These are phyloP conservation scores for Tilletia walkeri DNA, from an alignment of 1,284 basidiomycete species.

Conservation along the genomic window DNA sequence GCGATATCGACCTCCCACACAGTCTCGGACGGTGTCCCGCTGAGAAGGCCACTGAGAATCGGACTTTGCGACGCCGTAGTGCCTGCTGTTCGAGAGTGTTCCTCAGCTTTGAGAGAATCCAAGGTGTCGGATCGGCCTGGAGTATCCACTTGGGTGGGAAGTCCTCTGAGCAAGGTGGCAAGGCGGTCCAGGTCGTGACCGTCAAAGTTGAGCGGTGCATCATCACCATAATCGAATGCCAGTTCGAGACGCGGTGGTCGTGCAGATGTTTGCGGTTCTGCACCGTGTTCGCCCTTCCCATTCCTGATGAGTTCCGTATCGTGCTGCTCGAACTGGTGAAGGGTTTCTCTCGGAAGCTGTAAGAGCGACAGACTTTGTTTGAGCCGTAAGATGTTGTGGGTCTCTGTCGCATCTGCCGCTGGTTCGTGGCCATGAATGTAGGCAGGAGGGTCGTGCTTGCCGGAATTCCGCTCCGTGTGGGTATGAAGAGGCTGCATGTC, in stretches of 20 bases:
- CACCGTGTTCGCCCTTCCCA: not conserved
- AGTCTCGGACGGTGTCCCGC: not conserved
- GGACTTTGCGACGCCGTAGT: not conserved
- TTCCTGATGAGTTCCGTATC: not conserved
- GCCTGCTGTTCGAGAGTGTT: too few species aligned
- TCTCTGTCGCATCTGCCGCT: too few species aligned
- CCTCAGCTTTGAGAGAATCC: too few species aligned
- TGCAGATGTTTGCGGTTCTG: not conserved
- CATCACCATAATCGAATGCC: not conserved
- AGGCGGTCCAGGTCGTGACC: not conserved
- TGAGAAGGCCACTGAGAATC: not conserved
- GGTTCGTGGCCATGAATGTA: too few species aligned
- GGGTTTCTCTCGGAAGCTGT: not conserved
- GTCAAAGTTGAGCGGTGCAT: constrained; percentile 5
- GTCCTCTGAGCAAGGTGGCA: not conserved
- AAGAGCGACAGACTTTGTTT: not conserved
- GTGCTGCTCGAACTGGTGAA: not conserved
- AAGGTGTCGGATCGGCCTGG: too few species aligned
- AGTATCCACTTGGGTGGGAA: not conserved
- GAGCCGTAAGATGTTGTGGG: not conserved
- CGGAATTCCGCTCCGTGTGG: too few species aligned
- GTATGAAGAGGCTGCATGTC: too few species aligned
- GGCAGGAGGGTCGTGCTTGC: too few species aligned
- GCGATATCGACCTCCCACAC: constrained; percentile 12
- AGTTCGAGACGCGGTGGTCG: too few species aligned